A percentile compares a stretch with the other conserved stretches of the same genome.
These are phyloP conservation scores for Umbelopsis sp. DNA, from an alignment of 371 early-diverging fungal genomes.

Conservation along the genomic window DNA sequence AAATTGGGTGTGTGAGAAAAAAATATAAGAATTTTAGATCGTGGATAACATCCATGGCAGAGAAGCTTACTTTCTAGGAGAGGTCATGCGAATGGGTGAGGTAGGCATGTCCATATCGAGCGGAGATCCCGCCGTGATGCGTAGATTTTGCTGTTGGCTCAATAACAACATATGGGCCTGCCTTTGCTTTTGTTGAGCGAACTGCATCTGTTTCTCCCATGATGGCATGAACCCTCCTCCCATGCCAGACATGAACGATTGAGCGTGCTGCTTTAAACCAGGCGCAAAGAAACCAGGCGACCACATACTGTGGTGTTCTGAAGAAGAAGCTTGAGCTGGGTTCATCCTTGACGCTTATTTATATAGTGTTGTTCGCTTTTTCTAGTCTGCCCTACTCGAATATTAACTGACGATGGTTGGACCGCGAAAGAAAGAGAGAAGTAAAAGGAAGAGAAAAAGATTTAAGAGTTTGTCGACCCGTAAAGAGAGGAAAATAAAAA, in stretches of 20 bases:
- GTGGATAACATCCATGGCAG: neutral
- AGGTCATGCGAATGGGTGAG: constrained; percentile 7
- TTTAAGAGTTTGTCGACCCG: neutral
- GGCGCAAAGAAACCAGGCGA: neutral
- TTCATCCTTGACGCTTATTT: neutral
- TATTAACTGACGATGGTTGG: too few relatives aligned
- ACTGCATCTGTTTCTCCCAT: neutral
- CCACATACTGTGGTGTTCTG: neutral
- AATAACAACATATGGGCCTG: constrained; percentile 2
- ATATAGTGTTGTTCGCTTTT: neutral
- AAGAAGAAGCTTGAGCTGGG: neutral
- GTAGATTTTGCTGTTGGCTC: constrained; percentile 4
- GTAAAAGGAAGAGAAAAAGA: neutral
- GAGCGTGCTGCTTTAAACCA: neutral
- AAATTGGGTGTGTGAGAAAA: neutral
- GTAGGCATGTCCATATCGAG: constrained; percentile 12
- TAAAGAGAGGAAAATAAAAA: neutral
- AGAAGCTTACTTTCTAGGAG: constrained; percentile 13
- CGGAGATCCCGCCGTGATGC: neutral
- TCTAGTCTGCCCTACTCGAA: too few relatives aligned
- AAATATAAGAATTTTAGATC: neutral
- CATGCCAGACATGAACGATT: constrained; percentile 1
- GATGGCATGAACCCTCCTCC: neutral
- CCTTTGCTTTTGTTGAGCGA: constrained; percentile 10
- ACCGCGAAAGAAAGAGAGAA: too few relatives aligned